Base-by-base conservation (phyloP, 2,329 filamentous ascomycete genomes). In the Aspergillus versicolor region DNA sequence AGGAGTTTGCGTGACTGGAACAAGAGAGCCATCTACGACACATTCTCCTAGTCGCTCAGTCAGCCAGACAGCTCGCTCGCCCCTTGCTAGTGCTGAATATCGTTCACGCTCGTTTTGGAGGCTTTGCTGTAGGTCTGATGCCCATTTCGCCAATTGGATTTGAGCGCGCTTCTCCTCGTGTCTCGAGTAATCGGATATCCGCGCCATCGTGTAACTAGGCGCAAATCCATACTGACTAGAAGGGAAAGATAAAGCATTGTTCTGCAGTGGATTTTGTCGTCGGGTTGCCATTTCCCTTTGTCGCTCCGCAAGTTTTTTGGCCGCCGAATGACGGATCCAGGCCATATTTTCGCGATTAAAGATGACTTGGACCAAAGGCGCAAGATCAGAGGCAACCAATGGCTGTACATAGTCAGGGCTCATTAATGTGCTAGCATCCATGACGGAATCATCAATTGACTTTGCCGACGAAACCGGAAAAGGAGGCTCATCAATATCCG, bases 341-440 rank as follows among this genome's bases (percentile, higher is more conserved):
- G 89, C 83, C 38, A 92, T 84, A 37, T 89, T 92, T 45, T 93
- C 87, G 4, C 83, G 82, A 45, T 91, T 88, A 65, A 97, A 92
- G 0, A 97, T 77, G 17, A 84, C 84, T 8, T 85, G 79, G n/a
- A 96, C 83, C 1, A 97, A 79, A 8, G 77, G 73, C 5, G 73
- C 67, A 2, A 97, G 83, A 56, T 97, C 92, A 8, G 91, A 94
- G 0, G 84, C 75, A 3, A 90, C 76, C 4, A 97, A 80, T 1
- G 93, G 93, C 60, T 91, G 88, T 13, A 94, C 79, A 69, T 97
- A 97, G 66, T 94, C 90, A 1, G 92, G 88, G 55, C 88, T 92
- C 93, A 97, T 97, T 17, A 97, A 82, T 0, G 96, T 80, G 67
- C 91, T 96, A 17, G 92, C 93, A 71, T 97, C 93, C 88, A 97